Evolutionary conservation across 305 asterid genomes (phyloP).

Genomic region (Fraxinus xanthoxyloides): DNA sequence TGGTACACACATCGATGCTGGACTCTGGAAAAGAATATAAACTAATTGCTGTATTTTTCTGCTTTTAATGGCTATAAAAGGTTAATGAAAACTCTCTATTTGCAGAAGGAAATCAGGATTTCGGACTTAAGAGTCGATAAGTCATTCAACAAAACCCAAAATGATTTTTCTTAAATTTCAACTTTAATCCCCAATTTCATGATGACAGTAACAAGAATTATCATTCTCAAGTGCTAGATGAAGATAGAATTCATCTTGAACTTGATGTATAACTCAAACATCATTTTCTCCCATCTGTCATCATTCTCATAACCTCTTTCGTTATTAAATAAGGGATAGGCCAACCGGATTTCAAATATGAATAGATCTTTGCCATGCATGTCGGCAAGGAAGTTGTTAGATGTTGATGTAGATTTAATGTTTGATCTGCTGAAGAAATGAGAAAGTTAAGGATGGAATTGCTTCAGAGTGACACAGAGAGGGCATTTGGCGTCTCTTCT

Average conservation of each 20-base stretch:
- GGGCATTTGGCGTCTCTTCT: background rate
- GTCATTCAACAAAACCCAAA: background rate
- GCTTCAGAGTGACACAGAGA: background rate
- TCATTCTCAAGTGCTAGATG: background rate
- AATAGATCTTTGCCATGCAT: background rate
- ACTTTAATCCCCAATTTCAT: background rate
- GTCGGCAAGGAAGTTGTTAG: background rate
- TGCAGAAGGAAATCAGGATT: background rate
- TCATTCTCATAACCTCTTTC: background rate
- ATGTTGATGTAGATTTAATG: background rate
- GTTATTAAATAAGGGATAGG: background rate
- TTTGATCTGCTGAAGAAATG: background rate
- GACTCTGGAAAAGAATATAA: background rate
- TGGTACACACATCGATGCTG: background rate
- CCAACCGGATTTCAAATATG: background rate
- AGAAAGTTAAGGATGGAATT: background rate
- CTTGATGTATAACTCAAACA: background rate
- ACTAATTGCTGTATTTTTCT: background rate
- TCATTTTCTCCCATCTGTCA: background rate
- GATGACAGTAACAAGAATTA: background rate
- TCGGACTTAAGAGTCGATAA: background rate
- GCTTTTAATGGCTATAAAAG: background rate
- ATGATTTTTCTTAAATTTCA: background rate
- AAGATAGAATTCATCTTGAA: background rate
- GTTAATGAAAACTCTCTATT: background rate